Conservation (phyloP, 2,329 filamentous ascomycete genomes). For the Alternaria arborescens region DNA sequence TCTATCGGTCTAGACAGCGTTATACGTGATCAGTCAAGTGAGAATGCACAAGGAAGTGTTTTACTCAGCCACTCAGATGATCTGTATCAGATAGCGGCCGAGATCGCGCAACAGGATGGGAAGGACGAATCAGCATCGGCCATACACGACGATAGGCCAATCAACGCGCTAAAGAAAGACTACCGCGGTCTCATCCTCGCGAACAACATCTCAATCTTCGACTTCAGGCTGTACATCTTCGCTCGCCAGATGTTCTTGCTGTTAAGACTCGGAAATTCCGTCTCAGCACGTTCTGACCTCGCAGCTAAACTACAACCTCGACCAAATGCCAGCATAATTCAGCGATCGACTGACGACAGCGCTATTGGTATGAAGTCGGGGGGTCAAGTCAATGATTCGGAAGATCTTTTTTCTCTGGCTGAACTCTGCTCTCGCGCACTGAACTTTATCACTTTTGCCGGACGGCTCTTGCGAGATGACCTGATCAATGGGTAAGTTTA, state of each 20-base stretch:
- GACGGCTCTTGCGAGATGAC: slow-evolving; percentile 81
- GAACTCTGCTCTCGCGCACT: slow-evolving; percentile 85
- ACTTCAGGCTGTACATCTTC: slow-evolving; percentile 95
- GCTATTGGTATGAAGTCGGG: slow-evolving; percentile 37
- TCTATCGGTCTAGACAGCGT: slow-evolving; percentile 85
- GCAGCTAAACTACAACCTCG: slow-evolving; percentile 47
- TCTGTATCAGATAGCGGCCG: slow-evolving; percentile 62
- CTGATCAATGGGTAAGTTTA: slow-evolving; percentile 67
- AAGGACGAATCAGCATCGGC: slow-evolving; percentile 18
- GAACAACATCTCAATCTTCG: slow-evolving; percentile 95
- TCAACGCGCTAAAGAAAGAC: slow-evolving; percentile 67
- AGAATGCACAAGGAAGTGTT: slow-evolving; percentile 73
- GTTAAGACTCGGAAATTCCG: slow-evolving; percentile 77
- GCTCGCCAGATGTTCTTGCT: slow-evolving; percentile 85
- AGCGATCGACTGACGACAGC: slow-evolving; percentile 45
- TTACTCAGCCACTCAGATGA: slow-evolving; percentile 79
- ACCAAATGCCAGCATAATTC: slow-evolving; percentile 32
- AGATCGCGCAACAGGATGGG: slow-evolving; percentile 34
- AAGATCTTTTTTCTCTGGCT: slow-evolving; percentile 81
- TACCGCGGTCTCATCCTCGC: slow-evolving; percentile 92
- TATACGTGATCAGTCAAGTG: slow-evolving; percentile 74
- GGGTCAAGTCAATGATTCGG: slow-evolving; percentile 62
- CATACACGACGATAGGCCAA: slow-evolving; percentile 46
- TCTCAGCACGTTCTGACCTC: slow-evolving; percentile 54
- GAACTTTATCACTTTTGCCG: slow-evolving; percentile 83